These are phyloP conservation scores for Psilocybe cubensis DNA, from an alignment of 768 basidiomycete genomes.

Conservation along the genomic window DNA sequence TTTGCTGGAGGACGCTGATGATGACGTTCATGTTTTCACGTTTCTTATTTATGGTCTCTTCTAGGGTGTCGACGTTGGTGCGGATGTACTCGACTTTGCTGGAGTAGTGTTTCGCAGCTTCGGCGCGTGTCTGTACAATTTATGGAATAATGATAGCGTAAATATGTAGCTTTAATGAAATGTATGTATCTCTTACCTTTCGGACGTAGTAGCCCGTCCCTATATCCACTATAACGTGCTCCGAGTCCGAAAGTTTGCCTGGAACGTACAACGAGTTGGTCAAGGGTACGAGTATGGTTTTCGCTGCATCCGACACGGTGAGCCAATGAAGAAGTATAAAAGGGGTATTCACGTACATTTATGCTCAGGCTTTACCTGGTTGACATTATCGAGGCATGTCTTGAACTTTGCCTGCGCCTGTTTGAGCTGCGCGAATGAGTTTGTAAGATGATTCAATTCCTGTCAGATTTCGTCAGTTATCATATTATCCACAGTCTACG, in stretches of 20 bases:
- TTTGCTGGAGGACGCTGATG: conserved; percentile 71
- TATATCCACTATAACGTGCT: conserved; percentile 92
- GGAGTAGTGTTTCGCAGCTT: conserved; percentile 83
- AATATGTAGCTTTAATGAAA: neutral
- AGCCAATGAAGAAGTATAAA: neutral
- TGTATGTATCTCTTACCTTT: conserved; percentile 60
- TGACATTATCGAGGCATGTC: conserved; percentile 80
- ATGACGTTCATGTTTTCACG: conserved; percentile 86
- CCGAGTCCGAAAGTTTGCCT: conserved; percentile 80
- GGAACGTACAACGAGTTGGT: conserved; percentile 97
- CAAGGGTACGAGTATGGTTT: conserved; percentile 88
- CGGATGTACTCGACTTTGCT: conserved; percentile 82
- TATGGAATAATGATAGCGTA: conserved; percentile 1
- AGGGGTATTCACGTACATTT: conserved; percentile 41
- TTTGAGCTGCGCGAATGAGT: conserved; percentile 91
- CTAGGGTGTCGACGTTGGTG: conserved; percentile 82
- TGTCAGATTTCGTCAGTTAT: conserved; percentile 34
- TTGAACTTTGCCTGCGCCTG: conserved; percentile 93
- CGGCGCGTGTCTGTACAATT: conserved; percentile 66
- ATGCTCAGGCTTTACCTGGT: conserved; percentile 74
- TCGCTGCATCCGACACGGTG: conserved; percentile 50
- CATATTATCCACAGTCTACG: neutral
- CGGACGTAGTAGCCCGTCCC: conserved; percentile 97
- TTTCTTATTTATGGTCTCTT: conserved; percentile 90
- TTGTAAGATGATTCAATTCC: conserved; percentile 93